Evolutionary conservation across 2,329 filamentous ascomycete species (phyloP).

Genomic region (Geosmithia flava): DNA sequence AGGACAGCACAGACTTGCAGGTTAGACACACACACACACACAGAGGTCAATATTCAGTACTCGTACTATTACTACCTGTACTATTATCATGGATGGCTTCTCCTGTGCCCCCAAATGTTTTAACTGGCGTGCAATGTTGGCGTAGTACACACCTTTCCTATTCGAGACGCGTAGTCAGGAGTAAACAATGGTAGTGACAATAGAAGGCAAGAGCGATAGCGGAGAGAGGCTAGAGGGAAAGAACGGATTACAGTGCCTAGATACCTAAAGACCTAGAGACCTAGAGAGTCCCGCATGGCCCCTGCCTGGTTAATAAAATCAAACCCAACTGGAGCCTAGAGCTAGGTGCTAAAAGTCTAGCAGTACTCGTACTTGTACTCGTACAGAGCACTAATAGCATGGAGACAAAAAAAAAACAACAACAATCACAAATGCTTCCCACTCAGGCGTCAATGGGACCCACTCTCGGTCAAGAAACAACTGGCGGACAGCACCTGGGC

Average conservation of each 20-base stretch:
- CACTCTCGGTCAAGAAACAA: neutral
- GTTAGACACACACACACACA: neutral
- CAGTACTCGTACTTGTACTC: too few relatives aligned
- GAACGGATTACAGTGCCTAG: too few relatives aligned
- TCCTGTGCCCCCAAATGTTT: neutral
- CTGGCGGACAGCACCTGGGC: too few relatives aligned
- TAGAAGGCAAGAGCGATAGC: neutral
- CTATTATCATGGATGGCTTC: neutral
- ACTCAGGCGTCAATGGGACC: neutral
- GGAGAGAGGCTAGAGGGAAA: too few relatives aligned
- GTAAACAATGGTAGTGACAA: neutral
- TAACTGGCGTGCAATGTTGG: neutral
- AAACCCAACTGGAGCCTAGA: neutral
- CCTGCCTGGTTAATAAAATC: neutral
- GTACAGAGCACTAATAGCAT: too few relatives aligned
- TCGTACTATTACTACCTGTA: too few relatives aligned
- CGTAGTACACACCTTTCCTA: neutral
- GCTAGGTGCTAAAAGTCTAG: neutral
- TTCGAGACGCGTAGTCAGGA: neutral
- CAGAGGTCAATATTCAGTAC: neutral
- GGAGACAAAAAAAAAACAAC: too few relatives aligned
- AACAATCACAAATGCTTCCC: neutral
- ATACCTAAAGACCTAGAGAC: too few relatives aligned
- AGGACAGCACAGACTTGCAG: neutral
- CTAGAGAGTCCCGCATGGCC: neutral